Evolutionary conservation across 2,329 filamentous ascomycete genomes (phyloP).

Genomic region (Colletotrichum chlorophyti): DNA sequence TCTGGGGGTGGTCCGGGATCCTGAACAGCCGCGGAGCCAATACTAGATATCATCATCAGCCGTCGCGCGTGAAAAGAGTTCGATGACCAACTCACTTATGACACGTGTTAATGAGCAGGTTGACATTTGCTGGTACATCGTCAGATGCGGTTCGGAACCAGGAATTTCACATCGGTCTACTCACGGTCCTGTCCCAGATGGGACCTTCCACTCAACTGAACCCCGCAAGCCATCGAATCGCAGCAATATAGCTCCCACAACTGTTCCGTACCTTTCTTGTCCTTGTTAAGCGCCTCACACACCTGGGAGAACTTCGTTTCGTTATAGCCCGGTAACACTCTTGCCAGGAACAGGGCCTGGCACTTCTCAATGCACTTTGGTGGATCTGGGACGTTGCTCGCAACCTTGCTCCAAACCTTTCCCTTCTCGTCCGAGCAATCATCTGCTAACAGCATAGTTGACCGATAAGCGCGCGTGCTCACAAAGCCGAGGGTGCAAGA

Average conservation of each 20-base stretch:
- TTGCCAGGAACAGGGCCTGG: conserved; percentile 39
- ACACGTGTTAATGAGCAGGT: conserved; percentile 58
- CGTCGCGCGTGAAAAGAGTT: background rate
- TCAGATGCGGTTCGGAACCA: conserved; percentile 28
- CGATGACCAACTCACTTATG: conserved; percentile 48
- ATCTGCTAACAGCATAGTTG: too few relatives aligned
- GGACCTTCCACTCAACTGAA: conserved; percentile 40
- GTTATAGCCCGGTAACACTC: conserved; percentile 35
- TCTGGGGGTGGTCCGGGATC: conserved; percentile 45
- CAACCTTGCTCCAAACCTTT: conserved; percentile 38
- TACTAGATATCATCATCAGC: conserved; percentile 31
- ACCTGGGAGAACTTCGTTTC: conserved; percentile 37
- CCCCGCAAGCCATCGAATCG: conserved; percentile 57
- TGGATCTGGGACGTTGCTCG: conserved; percentile 38
- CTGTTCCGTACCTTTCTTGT: conserved; percentile 31
- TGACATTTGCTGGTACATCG: conserved; percentile 52
- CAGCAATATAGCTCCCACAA: conserved; percentile 60
- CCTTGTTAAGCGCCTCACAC: conserved; percentile 41
- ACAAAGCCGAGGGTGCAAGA: background rate
- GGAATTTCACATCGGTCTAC: conserved; percentile 35
- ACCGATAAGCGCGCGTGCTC: too few relatives aligned
- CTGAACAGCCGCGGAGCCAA: conserved; percentile 36
- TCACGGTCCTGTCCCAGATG: conserved; percentile 52
- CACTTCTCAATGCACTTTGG: conserved; percentile 43
- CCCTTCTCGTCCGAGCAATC: background rate